Percentiles rank a stretch among this genome's conserved stretches.
Conservation (phyloP, 163 green algal genomes). For the Chlorella variabilis region DNA sequence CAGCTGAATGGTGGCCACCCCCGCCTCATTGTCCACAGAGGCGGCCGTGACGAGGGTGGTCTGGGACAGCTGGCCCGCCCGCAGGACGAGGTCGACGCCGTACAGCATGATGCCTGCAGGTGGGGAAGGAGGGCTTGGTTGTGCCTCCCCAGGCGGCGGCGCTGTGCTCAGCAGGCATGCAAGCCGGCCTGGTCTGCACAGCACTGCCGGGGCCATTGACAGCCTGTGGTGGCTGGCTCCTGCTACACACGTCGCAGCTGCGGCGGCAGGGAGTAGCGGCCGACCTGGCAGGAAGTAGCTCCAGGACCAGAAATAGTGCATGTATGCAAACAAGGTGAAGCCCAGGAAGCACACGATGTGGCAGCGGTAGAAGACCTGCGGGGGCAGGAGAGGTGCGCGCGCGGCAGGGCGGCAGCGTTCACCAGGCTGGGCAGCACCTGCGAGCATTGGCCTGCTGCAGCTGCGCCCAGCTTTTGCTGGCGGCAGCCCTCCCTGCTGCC, state of each 20-base stretch:
- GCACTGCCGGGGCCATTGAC: background rate
- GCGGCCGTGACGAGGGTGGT: slow-evolving; percentile 36
- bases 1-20: slow-evolving; percentile 40
- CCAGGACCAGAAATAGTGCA: slow-evolving; percentile 53
- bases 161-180: too few species aligned
- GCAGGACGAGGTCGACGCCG: slow-evolving; percentile 45
- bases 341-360: slow-evolving; percentile 58
- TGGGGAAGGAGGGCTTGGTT: too few species aligned
- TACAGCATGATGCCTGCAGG: slow-evolving; percentile 53
- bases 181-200: background rate
- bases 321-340: slow-evolving; percentile 56
- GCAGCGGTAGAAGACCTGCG: slow-evolving; percentile 56
- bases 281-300: slow-evolving; percentile 52
- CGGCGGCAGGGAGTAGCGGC: background rate
- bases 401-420: background rate
- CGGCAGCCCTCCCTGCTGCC: too few species aligned
- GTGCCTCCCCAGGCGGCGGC: too few species aligned
- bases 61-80: slow-evolving; percentile 45
- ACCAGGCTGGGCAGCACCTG: background rate
- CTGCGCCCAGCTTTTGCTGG: too few species aligned
- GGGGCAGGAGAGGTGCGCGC: background rate
- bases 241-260: background rate
- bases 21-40: background rate
- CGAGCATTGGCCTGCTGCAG: too few species aligned
- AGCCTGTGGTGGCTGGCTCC: background rate